phyloP scores from a whole-genome alignment of 441 rosid genomes.

The Euphorbia schlechtendalii region DNA sequence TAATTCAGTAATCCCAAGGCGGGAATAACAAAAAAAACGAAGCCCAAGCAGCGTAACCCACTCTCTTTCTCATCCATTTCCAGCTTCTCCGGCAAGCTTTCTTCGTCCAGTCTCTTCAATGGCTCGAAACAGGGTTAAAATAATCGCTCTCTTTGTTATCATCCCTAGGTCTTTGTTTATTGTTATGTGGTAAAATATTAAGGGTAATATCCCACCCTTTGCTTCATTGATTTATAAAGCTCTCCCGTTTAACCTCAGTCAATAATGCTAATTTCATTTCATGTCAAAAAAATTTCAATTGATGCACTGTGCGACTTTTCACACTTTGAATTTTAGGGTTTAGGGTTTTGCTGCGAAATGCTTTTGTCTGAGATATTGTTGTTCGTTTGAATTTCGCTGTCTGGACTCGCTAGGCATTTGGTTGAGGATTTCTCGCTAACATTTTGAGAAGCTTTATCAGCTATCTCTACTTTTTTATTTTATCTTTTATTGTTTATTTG shows the following conservation, averaged over 20 bases:
- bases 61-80: not conserved
- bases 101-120: slow-evolving; percentile 24
- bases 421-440: not conserved
- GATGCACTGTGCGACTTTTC: too few species aligned
- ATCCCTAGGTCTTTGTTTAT: too few species aligned
- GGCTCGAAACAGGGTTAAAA: slow-evolving; percentile 65
- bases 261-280: not conserved
- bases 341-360: not conserved
- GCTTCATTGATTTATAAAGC: not conserved
- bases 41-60: not conserved
- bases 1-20: slow-evolving; percentile 18
- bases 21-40: slow-evolving; percentile 19
- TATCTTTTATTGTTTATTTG: too few species aligned
- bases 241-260: not conserved
- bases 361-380: not conserved
- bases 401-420: not conserved
- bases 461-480: too few species aligned
- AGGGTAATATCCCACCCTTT: not conserved
- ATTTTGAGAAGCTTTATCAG: not conserved
- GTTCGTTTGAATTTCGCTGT: not conserved
- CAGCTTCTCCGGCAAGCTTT: slow-evolving; percentile 31
- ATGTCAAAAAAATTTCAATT: not conserved
- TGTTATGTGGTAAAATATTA: too few species aligned
- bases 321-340: not conserved
- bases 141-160: not conserved